phyloP scores from a whole-genome alignment of 345 rosid genomes.

The Gossypium herbaceum region DNA sequence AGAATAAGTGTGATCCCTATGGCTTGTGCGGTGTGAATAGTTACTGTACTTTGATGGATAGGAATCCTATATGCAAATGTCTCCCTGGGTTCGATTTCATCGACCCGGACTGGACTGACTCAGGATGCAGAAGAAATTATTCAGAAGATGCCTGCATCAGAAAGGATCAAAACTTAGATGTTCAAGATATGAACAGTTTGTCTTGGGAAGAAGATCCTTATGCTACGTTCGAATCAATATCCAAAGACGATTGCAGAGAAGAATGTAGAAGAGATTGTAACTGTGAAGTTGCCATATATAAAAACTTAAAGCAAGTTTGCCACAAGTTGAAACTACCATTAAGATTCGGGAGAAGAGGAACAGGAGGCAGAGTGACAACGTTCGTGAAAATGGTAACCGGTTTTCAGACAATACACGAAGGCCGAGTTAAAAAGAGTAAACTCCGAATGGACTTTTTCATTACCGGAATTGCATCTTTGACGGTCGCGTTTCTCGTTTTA shows the following conservation, averaged over 20 bases:
- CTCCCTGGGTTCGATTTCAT: neutral
- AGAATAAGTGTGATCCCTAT: neutral
- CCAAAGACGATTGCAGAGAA: neutral
- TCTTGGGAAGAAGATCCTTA: conserved; percentile 8
- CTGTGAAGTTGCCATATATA: conserved; percentile 5
- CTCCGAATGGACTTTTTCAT: neutral
- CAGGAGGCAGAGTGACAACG: neutral
- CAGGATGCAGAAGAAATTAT: neutral
- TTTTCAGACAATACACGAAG: neutral
- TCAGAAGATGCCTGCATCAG: neutral
- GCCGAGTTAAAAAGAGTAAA: neutral
- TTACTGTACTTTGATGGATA: neutral
- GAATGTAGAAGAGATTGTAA: neutral
- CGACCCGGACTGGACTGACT: neutral
- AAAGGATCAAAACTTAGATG: neutral
- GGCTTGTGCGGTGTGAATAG: conserved; percentile 9
- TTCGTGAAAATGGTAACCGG: neutral
- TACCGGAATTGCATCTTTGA: neutral
- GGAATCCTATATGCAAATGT: neutral
- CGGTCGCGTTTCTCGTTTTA: neutral
- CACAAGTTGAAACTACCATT: neutral
- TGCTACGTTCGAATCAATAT: neutral
- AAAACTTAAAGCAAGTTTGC: neutral
- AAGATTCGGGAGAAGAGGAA: neutral
- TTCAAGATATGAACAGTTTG: neutral